Evolutionary conservation across 139 green algal species (phyloP), one percentile per base, ranked within the genome.

Genomic region (Asterochloris sp.): DNA sequence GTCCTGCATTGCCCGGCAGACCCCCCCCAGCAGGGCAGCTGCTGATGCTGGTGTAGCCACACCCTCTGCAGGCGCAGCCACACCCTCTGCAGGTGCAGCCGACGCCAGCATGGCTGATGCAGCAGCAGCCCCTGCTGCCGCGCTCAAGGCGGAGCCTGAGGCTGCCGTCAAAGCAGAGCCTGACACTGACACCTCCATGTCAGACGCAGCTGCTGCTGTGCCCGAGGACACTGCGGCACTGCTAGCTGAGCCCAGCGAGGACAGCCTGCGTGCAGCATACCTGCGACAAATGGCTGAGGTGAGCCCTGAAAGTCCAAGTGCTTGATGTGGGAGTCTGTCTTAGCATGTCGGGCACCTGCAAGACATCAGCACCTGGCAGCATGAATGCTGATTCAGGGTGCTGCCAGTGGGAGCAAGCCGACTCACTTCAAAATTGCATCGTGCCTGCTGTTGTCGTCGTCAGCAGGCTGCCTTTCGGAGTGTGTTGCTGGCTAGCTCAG

Each of bases 1-100:
- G 64, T 66, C 68, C 74, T 68, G 66, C 28, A 81, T n/a, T 71
- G 54, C 61, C 17, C 75, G 86, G 82, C 61, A 82, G 62, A 78
- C 64, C 28, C 82, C 76, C 78, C 60, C 86, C 62, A 24, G 73
- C 28, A 29, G 38, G 62, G 75, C 21, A 26, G 28, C 54, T 54
- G 47, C 47, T 66, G 62, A 54, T 78, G 68, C 61, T 14, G 77
- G 28, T 62, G 62, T 28, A 6, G 4, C 38, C 69, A 64, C 77
- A 16, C 16, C 61, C 19, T 26, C 68, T 26, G 69, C 69, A 28
- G 28, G 27, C 10, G 27, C 12, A 62, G 62, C 60, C 62, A 64
- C 77, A 16, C 16, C 61, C 19, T 26, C 68, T 26, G 69, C 69
- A 28, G 28, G 27, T 1, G 27, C 12, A 74, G 77, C 62, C 29